Base-by-base conservation (phyloP, 768 basidiomycete species). In the Trametes sanguinea region DNA sequence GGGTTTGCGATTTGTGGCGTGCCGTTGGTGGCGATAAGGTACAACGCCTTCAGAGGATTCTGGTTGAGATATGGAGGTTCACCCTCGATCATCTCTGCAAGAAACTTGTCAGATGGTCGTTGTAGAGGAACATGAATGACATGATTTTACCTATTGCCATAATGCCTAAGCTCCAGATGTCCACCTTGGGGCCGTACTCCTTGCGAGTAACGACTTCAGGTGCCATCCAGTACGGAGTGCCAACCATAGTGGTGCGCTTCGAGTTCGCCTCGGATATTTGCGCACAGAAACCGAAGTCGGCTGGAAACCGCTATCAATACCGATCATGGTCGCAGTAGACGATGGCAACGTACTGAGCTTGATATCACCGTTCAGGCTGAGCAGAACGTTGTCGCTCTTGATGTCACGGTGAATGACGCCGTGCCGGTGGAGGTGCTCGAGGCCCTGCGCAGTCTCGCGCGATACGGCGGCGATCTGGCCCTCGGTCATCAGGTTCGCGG, bases 191-290 rank as follows among this genome's bases (percentile, higher is more conserved):
- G 0, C 95, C 95, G 73, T 97, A 97, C 76, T 97, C 95, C 75
- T 97, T 97, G 57, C 95, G 87, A 29, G 95, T 98, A 65, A 97
- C 95, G 51, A 98, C 95, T 73, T 98, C 95, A 0, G 95, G 95
- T 0, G 95, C 95, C 95, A 98, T 97, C 95, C 95, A 98, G 74
- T 98, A 98, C 1, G 95, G 95, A 0, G 95, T 97, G 2, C 95
- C 95, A 52, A 98, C 95, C 95, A 98, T 98, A 39, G 95, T 97
- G 39, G 95, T 96, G 30, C 95, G 88, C 77, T 97, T 97, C 3
- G 94, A 86, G 65, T 90, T 87, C 8, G 87, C 87, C 67, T 94
- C 92, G 22, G 94, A 94, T 58, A 97, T 92, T 76, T 97, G 95
- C 3, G 95, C 95, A 65, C 95, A 97, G 81, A 97, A 98, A n/a